Conservation (phyloP, 2,329 filamentous ascomycete species). For the Neonectria faginata region DNA sequence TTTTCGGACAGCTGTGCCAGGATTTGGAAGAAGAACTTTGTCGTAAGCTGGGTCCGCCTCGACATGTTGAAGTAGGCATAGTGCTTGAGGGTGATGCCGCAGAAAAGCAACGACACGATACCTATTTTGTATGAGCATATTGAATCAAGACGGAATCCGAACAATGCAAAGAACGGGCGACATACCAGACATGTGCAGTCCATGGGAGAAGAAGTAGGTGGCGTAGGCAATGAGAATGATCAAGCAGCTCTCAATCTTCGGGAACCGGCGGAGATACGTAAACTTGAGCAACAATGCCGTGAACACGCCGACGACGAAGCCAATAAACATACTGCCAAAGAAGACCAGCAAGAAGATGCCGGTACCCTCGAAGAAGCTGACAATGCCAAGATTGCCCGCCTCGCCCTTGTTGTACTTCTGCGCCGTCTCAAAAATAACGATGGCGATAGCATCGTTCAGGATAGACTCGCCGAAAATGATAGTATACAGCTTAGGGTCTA, state of each 20-base stretch:
- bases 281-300: constrained; percentile 94
- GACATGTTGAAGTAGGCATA: constrained; percentile 99
- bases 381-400: constrained; percentile 76
- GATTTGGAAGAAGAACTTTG: constrained; percentile 96
- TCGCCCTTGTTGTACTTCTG: constrained; percentile 88
- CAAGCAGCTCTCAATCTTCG: constrained; percentile 96
- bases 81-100: constrained; percentile 97
- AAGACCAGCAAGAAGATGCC: constrained; percentile 97
- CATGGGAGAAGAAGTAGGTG: constrained; percentile 98
- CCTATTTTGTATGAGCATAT: constrained; percentile 62
- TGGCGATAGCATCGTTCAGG: constrained; percentile 96
- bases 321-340: constrained; percentile 92
- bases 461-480: constrained; percentile 99
- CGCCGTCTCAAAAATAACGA: constrained; percentile 97
- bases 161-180: background rate
- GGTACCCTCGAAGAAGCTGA: constrained; percentile 90
- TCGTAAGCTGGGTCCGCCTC: constrained; percentile 93
- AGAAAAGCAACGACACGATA: constrained; percentile 96
- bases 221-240: constrained; percentile 95
- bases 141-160: background rate
- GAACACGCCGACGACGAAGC: constrained; percentile 84
- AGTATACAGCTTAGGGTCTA: constrained; percentile 98
- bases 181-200: constrained; percentile 93
- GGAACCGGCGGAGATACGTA: constrained; percentile 90
- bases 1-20: constrained; percentile 96